These are phyloP conservation scores for Fusarium cyanostomum DNA, from an alignment of 2,329 filamentous ascomycete species.

Conservation along the genomic window DNA sequence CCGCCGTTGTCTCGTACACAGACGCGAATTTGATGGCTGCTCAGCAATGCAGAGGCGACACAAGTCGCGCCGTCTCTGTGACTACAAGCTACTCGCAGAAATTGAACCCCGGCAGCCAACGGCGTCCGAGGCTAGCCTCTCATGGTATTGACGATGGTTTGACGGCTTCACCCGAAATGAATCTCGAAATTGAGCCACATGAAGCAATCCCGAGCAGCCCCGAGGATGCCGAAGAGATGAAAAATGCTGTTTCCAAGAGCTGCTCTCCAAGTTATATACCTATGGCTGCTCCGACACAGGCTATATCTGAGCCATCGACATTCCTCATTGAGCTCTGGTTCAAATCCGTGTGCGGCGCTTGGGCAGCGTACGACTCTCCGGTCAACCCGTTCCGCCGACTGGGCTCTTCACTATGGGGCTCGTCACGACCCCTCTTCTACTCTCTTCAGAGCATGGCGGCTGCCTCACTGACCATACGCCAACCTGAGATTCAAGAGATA, in stretches of 20 bases:
- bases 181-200: constrained; percentile 1
- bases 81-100: rapidly evolving
- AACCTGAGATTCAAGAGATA: constrained; percentile 28
- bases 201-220: neutral
- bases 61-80: no score
- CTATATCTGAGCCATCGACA: constrained; percentile 29
- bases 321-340: constrained; percentile 34
- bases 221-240: neutral
- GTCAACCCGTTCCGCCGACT: constrained; percentile 29
- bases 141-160: neutral
- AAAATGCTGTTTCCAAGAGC: neutral
- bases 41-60: neutral
- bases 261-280: neutral
- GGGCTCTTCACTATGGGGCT: constrained; percentile 26
- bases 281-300: neutral
- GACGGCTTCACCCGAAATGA: neutral
- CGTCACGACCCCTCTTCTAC: constrained; percentile 26
- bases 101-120: neutral
- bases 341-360: constrained; percentile 34
- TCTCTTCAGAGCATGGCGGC: constrained; percentile 37
- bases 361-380: constrained; percentile 36
- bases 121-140: neutral
- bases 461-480: constrained; percentile 19
- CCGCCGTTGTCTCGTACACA: neutral
- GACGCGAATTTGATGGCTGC: rapidly evolving